Evolutionary conservation across 306 rosid genomes (phyloP).

Genomic region (Vigna reflexopilosa): DNA sequence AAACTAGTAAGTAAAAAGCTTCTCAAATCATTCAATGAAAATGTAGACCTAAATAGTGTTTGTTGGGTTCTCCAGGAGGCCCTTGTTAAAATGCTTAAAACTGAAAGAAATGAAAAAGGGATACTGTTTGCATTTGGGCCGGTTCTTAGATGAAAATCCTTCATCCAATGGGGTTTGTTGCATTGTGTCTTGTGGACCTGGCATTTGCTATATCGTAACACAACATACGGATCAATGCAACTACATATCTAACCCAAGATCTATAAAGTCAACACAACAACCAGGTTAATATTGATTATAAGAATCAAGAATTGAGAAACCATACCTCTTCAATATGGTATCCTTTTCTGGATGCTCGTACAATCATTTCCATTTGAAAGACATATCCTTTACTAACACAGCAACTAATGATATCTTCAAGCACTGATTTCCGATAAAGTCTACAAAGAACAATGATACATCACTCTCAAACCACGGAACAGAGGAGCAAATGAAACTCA

Average conservation of each 20-base stretch:
- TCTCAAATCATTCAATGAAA: no score
- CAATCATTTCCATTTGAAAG: constrained; percentile 99
- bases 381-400: constrained; percentile 96
- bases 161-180: no score
- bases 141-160: no score
- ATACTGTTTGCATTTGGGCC: no score
- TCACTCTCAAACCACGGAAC: constrained; percentile 42
- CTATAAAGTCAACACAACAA: constrained; percentile 27
- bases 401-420: constrained; percentile 90
- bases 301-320: constrained; percentile 20
- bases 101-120: no score
- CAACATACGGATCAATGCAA: not conserved
- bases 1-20: no score
- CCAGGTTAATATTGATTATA: constrained; percentile 36
- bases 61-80: no score
- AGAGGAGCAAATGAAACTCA: constrained; percentile 33
- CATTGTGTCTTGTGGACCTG: no score
- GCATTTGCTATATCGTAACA: no score
- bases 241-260: constrained; percentile 4
- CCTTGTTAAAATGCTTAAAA: no score
- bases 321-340: constrained; percentile 91
- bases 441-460: constrained; percentile 51
- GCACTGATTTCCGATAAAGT: constrained; percentile 86
- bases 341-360: constrained; percentile 92
- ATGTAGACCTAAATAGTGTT: no score